Conservation (phyloP, 139 green algal species). For the Marvania coccoides region DNA sequence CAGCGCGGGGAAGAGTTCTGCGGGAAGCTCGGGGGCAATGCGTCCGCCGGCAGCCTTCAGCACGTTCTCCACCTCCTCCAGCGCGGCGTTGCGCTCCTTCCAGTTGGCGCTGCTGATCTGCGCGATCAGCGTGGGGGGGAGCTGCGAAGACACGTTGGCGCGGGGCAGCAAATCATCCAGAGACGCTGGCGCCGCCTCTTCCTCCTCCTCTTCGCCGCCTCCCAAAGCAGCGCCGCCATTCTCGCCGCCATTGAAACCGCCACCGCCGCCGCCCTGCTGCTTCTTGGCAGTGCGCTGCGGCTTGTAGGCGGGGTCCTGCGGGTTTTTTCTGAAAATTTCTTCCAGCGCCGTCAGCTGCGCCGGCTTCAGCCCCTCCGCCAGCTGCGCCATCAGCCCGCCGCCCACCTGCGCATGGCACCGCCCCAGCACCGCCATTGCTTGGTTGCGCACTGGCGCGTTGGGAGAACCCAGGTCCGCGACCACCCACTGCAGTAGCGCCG, state of each 20-base stretch:
- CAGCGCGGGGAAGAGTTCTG: slow-evolving; percentile 4
- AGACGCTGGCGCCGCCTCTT: background rate
- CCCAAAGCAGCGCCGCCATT: background rate
- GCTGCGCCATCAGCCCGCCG: slow-evolving; percentile 21
- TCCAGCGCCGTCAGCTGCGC: slow-evolving; percentile 84
- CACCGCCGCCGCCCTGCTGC: too few relatives aligned
- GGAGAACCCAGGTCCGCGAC: slow-evolving; percentile 70
- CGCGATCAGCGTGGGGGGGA: slow-evolving; percentile 47
- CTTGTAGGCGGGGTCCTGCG: slow-evolving; percentile 22
- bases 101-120: slow-evolving; percentile 66
- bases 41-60: slow-evolving; percentile 26
- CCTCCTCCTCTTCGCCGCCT: slow-evolving; percentile 3
- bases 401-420: slow-evolving; percentile 54
- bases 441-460: slow-evolving; percentile 70
- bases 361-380: slow-evolving; percentile 82
- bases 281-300: background rate
- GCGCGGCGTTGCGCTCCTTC: slow-evolving; percentile 84
- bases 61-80: slow-evolving; percentile 71
- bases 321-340: slow-evolving; percentile 74
- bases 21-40: slow-evolving; percentile 47
- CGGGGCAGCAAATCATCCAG: slow-evolving; percentile 67
- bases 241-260: background rate
- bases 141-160: slow-evolving; percentile 58
- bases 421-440: slow-evolving; percentile 58
- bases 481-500: slow-evolving; percentile 61